Conservation (phyloP, 163 green algal species). For the Chlamydomonas reinhardtii region DNA sequence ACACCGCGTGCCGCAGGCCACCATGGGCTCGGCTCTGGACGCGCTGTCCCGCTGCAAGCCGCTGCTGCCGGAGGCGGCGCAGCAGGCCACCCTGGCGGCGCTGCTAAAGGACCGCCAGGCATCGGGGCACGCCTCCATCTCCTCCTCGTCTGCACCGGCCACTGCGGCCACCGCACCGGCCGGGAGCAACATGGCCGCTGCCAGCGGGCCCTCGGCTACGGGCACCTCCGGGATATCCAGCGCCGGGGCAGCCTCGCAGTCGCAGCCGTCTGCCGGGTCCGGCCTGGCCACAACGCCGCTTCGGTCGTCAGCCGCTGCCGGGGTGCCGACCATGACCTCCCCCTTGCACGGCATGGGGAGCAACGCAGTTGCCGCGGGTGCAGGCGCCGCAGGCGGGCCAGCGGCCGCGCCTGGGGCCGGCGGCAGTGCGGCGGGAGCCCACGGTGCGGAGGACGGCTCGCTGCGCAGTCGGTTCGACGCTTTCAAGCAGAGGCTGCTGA, state of each 20-base stretch:
- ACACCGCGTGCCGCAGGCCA: conserved; percentile 11
- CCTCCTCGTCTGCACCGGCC: neutral
- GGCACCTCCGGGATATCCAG: neutral
- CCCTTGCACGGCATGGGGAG: too few relatives aligned
- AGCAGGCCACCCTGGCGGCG: conserved; percentile 14
- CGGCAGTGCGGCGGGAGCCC: neutral
- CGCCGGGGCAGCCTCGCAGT: neutral
- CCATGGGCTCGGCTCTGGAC: conserved; percentile 10
- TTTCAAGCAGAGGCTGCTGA: conserved; percentile 38
- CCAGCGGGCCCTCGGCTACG: neutral
- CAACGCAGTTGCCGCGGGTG: neutral
- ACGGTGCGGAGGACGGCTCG: neutral
- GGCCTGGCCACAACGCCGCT: neutral
- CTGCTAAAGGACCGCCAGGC: conserved; percentile 31
- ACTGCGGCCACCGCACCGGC: neutral
- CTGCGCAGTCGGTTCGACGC: conserved; percentile 40
- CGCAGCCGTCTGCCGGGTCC: neutral
- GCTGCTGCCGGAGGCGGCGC: conserved; percentile 29
- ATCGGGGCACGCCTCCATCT: conserved; percentile 15
- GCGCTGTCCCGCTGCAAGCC: conserved; percentile 26
- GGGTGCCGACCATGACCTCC: too few relatives aligned
- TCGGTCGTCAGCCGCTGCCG: neutral
- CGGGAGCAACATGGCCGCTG: neutral
- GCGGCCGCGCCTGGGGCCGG: neutral
- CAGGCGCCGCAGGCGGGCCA: neutral